Evolutionary conservation across 768 basidiomycete genomes (phyloP).

Genomic region (Clathrus columnatus): DNA sequence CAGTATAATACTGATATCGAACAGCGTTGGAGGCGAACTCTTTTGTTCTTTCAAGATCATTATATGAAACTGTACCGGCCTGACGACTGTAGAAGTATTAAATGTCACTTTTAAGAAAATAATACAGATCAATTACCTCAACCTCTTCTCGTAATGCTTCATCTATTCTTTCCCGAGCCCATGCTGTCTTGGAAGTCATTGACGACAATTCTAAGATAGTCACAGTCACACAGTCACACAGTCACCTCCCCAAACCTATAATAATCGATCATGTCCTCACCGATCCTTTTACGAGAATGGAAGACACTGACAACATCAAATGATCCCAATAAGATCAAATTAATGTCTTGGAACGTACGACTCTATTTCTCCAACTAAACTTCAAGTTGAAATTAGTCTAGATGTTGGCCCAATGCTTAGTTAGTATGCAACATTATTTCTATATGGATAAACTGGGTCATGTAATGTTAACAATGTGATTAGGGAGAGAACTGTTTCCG

Average conservation of each 20-base stretch:
- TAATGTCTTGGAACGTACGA: slow-evolving; percentile 84
- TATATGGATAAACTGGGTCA: no score
- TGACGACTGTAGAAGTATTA: background rate
- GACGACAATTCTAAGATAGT: background rate
- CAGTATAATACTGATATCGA: background rate
- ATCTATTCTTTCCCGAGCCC: background rate
- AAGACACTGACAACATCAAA: background rate
- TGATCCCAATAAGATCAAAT: slow-evolving; percentile 27
- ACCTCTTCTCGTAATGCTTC: background rate
- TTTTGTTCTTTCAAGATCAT: slow-evolving; percentile 7
- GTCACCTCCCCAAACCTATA: background rate
- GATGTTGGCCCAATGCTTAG: slow-evolving; percentile 71
- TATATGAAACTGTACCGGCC: slow-evolving; percentile 2
- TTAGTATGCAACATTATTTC: slow-evolving; percentile 70
- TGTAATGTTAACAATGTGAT: no score
- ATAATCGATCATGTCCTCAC: background rate
- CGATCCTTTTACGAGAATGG: background rate
- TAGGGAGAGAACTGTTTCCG: slow-evolving; percentile 79
- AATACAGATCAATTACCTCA: background rate
- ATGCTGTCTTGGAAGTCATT: background rate
- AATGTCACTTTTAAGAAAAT: background rate
- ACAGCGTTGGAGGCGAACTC: background rate
- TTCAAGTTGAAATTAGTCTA: slow-evolving; percentile 21
- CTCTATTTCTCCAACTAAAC: slow-evolving; percentile 10
- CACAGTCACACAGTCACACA: background rate